phyloP scores from a whole-genome alignment of 169 alveolate species.

The Blepharisma undulans region DNA sequence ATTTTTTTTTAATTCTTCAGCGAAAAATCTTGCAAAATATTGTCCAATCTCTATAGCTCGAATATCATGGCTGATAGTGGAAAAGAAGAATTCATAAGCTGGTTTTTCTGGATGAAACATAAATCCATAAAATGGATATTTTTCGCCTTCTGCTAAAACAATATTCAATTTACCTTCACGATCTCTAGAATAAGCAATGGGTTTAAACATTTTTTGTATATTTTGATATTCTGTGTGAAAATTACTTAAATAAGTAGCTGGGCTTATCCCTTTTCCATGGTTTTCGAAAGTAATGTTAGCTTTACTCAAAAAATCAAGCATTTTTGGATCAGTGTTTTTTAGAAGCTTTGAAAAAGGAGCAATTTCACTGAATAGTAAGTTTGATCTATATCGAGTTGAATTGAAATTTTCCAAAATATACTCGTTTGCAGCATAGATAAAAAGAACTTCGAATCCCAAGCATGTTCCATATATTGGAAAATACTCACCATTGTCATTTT shows the following conservation, averaged over 20 bases:
- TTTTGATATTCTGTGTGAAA: not conserved
- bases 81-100: slow-evolving; percentile 33
- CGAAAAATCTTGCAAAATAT: not conserved
- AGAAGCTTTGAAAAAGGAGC: not conserved
- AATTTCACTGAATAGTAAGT: not conserved
- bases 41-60: not conserved
- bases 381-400: not conserved
- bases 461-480: slow-evolving; percentile 44
- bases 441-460: slow-evolving; percentile 17
- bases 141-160: slow-evolving; percentile 47
- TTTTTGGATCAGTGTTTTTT: not conserved
- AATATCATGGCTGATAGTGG: not conserved
- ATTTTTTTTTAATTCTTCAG: not conserved
- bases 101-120: slow-evolving; percentile 73
- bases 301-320: not conserved
- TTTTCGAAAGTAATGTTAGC: not conserved
- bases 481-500: slow-evolving; percentile 19
- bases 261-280: slow-evolving; percentile 18
- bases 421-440: not conserved
- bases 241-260: not conserved
- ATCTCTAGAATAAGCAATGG: slow-evolving; percentile 25
- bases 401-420: slow-evolving; percentile 1
- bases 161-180: slow-evolving; percentile 47
- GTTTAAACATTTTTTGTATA: not conserved
- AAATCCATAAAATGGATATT: slow-evolving; percentile 62